Evolutionary conservation across 1,139 yeast genomes (phyloP), one percentile per base, ranked within the genome.

Genomic region (Tardiomyces digboiensis): DNA sequence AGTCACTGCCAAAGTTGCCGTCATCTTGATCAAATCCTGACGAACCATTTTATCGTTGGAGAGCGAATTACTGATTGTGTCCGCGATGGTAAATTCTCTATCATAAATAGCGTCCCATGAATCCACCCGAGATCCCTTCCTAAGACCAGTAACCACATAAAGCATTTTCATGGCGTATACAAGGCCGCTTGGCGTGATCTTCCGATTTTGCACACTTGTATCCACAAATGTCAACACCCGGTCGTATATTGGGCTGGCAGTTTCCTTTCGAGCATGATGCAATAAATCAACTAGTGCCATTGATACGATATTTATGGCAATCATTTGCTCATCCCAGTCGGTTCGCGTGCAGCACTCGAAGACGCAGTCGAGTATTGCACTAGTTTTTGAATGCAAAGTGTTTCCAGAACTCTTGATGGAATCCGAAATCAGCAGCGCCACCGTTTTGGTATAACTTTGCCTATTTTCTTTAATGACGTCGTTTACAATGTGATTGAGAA

Each of bases 341-440:
- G 66, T 20, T 21, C 21, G 18, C 20, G 29, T 21, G 36, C 19
- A 21, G 7, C 16, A 21, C 38, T 33, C 10, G 18, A 29, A n/a
- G 29, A 45, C 14, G 12, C 37, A 13, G 76, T 19, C 44, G 42
- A 82, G 58, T 4, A 85, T 76, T 1, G 64, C 49, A 2, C 70
- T 59, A 0, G 88, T 66, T 56, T 78, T 84, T 1, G 95, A 83
- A 60, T 89, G 96, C 51, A 89, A 69, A 0, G 83, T 70, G 7
- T 78, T 82, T 13, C 76, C 75, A 0, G 94, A 78, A 42, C 86
- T 80, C 51, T 76, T 80, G 65, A 88, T 72, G 0, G 97, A 70
- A 57, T 87, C 95, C 2, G 87, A 70, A 58, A 80, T 79, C 41
- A 89, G 70, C 2, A 73, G 70, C 3, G 78, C 71, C 41, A 85